Conservation (phyloP, 176 grass and related monocot species). For the Carex littledalei region DNA sequence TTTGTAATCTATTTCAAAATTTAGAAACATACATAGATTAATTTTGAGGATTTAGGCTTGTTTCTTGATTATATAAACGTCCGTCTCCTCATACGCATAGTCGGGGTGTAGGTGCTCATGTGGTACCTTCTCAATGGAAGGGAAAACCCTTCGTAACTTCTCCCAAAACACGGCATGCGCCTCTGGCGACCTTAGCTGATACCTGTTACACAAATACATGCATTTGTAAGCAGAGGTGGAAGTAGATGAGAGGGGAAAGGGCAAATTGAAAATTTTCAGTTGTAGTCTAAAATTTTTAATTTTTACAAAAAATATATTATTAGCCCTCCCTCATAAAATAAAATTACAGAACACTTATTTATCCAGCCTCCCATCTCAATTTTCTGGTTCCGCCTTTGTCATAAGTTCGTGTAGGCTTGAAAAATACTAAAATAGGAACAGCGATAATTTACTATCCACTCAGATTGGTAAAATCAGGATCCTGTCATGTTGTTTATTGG, state of each 20-base stretch:
- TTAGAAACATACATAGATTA: not conserved
- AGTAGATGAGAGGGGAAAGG: too few species aligned
- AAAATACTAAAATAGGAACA: not conserved
- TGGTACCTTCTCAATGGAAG: slow-evolving; percentile 66
- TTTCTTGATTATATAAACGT: slow-evolving; percentile 69
- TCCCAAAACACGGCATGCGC: slow-evolving; percentile 78
- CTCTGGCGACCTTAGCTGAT: slow-evolving; percentile 78
- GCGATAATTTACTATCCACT: not conserved
- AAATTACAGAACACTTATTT: too few species aligned
- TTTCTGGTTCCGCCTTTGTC: too few species aligned
- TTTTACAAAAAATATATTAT: too few species aligned
- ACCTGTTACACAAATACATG: slow-evolving; percentile 27
- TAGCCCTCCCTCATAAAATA: too few species aligned
- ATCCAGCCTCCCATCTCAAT: too few species aligned
- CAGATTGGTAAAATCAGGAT: not conserved
- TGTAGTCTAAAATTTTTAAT: too few species aligned
- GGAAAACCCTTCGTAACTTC: slow-evolving; percentile 41
- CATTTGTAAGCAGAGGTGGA: not conserved
- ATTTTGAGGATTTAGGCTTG: slow-evolving; percentile 17
- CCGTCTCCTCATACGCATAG: slow-evolving; percentile 70
- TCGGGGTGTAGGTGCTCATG: slow-evolving; percentile 73
- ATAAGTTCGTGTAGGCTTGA: not conserved
- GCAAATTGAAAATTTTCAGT: too few species aligned
- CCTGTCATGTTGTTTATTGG: not conserved
- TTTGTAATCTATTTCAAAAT: not conserved